Evolutionary conservation across 192 early-diverging fungal species (phyloP), one percentile per base, ranked within the genome.

Genomic region (Entomortierella parvispora): DNA sequence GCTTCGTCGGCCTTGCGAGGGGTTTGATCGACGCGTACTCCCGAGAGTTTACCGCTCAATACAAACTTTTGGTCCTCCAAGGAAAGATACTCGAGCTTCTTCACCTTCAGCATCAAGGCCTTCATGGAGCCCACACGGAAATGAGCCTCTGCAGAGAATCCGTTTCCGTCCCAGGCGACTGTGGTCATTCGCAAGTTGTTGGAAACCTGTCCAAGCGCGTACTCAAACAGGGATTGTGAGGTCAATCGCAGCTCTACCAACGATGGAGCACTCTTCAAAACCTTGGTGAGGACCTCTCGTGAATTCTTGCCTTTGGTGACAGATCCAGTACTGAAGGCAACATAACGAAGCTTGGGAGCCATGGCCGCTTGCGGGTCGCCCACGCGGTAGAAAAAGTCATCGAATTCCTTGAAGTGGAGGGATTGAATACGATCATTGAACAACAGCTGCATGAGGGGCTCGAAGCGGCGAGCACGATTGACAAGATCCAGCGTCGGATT

Each of bases 381-480:
- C 17, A 58, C 56, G 26, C 56, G 56, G 15, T 8, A 43, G 42
- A 58, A 58, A 26, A 59, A 45, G 40, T 59, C 57, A 2, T 28
- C 43, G 23, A 59, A 59, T 0, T 46, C 42, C 22, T 45, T 7
- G 26, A 59, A 8, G 0, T 22, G 10, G 2, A 62, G 32, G 25
- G 31, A 62, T 20, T 62, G 59, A n/a, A 62, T 17, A 17, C 46
- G 46, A 1, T 22, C 45, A n/a, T 62, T 62, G 8, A 15, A 31
- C 47, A 48, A 11, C 0, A 62, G 28, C 47, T 62, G 26, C 47
- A 62, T 14, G 0, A 62, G 1, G 1, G 59, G 59, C 0, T 49
- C 59, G 14, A 34, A 62, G 0, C 59, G 59, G 5, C 59, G 47
- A 15, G 46, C 47, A 6, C 46, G 46, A 31, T 62, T 62, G 46